Base-by-base conservation (phyloP, 257 asterid genomes). In the Coffea canephora region DNA sequence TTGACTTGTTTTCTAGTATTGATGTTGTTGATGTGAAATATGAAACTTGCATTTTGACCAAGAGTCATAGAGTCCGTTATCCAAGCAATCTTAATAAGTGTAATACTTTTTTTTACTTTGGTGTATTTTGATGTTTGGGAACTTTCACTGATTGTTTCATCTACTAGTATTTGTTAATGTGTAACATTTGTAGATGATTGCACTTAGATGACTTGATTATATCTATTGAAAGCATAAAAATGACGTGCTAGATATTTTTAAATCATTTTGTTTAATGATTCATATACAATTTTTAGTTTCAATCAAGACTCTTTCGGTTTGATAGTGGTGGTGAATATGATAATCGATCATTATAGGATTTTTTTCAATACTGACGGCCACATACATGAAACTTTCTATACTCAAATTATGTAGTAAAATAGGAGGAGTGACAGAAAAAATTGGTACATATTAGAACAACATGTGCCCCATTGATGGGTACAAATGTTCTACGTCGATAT, bases 171-270 rank as follows among this genome's bases (percentile, higher is more conserved):
- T 48, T 7, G 5, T 6, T 18, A 6, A 23, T 18, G 1, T 59
- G 65, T 59, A 19, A 59, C 23, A 18, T 59, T 59, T 59, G 25
- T 59, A 15, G 65, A 59, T 59, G 25, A 59, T 19, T 59, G 25
- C 3, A 59, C 65, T 15, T 3, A 4, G 8, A 59, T 59, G 25
- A 19, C 65, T 5, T 59, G n/a, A 8, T 3, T 59, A 1, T 59
- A 59, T 7, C 18, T 59, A 4, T 16, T 59, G 27, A 85, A 78
- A 57, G 27, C 49, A 85, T 12, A 55, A 45, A 13, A 31, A 27
- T 8, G 71, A 67, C 10, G 48, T 67, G 0, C 2, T 8, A 25
- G 16, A 14, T 0, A n/a, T 34, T 11, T 67, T 67, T 13, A 13
- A 31, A 10, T 4, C 3, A 9, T 67, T 67, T 67, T 11, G 13